Evolutionary conservation across 2,329 filamentous ascomycete species (phyloP).

Genomic region (Paecilomyces dactylethromorphus): DNA sequence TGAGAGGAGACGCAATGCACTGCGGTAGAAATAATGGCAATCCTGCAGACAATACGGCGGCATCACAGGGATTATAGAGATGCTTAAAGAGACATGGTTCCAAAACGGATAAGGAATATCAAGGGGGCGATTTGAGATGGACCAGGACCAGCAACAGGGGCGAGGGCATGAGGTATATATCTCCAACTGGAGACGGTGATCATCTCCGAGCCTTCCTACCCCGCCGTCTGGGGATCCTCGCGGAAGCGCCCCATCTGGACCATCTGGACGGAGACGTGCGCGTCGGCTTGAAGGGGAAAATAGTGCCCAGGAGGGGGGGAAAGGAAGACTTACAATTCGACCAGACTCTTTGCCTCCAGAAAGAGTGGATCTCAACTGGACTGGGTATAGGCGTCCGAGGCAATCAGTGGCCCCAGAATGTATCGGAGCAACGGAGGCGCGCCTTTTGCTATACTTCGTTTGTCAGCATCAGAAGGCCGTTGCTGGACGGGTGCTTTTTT

Average conservation of each 20-base stretch:
- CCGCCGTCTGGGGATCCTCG: neutral
- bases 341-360: neutral
- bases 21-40: conserved; percentile 91
- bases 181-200: neutral
- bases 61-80: conserved; percentile 47
- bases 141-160: neutral
- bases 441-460: neutral
- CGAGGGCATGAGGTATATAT: neutral
- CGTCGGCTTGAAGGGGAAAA: neutral
- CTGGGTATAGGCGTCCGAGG: neutral
- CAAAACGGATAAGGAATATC: neutral
- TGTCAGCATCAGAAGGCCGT: neutral
- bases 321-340: neutral
- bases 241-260: neutral
- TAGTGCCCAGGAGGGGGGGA: neutral
- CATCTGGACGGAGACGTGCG: neutral
- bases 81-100: neutral
- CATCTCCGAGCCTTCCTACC: neutral
- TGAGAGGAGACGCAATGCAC: conserved; percentile 76
- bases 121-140: neutral
- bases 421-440: neutral
- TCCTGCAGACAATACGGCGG: conserved; percentile 76
- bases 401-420: neutral
- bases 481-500: neutral
- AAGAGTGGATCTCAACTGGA: neutral